Conservation (phyloP, 2,329 filamentous ascomycete species). For the Aureobasidium sp. region DNA sequence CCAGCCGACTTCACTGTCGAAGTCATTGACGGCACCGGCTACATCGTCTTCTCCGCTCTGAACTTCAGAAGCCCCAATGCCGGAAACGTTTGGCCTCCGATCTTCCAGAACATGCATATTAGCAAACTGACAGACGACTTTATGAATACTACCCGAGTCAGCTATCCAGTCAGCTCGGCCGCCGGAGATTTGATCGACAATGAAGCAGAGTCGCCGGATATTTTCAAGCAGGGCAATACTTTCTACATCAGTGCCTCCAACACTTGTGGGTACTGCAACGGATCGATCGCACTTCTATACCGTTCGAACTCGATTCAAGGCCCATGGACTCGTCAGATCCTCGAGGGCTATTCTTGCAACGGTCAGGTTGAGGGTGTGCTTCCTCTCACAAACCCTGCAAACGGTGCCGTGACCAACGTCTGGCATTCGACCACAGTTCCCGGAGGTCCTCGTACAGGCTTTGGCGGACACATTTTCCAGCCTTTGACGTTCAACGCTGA, state of each 20-base stretch:
- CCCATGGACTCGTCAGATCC: slow-evolving; percentile 24
- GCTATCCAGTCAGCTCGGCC: slow-evolving; percentile 20
- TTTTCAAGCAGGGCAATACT: slow-evolving; percentile 20
- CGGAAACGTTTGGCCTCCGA: slow-evolving; percentile 23
- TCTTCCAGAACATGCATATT: slow-evolving; percentile 23
- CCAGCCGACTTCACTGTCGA: slow-evolving; percentile 23
- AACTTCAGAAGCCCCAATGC: slow-evolving; percentile 22
- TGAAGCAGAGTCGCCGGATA: slow-evolving; percentile 23
- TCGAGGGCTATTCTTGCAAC: slow-evolving; percentile 23
- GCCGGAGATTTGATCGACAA: slow-evolving; percentile 22
- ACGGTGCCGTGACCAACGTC: slow-evolving; percentile 18
- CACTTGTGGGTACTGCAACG: slow-evolving; percentile 25
- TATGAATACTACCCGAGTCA: slow-evolving; percentile 21
- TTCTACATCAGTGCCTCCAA: slow-evolving; percentile 23
- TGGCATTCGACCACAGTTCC: slow-evolving; percentile 23
- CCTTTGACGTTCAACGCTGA: slow-evolving; percentile 21
- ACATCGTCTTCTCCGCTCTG: slow-evolving; percentile 23
- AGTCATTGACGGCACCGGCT: slow-evolving; percentile 20
- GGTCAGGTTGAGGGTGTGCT: slow-evolving; percentile 24
- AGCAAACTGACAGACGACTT: slow-evolving; percentile 20
- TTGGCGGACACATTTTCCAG: slow-evolving; percentile 24
- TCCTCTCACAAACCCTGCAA: slow-evolving; percentile 19
- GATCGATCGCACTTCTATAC: slow-evolving; percentile 22
- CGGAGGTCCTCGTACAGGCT: slow-evolving; percentile 21
- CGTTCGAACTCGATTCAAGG: slow-evolving; percentile 21